These are phyloP conservation scores for Alternaria alternata DNA, from an alignment of 2,329 filamentous ascomycete species.

Conservation along the genomic window DNA sequence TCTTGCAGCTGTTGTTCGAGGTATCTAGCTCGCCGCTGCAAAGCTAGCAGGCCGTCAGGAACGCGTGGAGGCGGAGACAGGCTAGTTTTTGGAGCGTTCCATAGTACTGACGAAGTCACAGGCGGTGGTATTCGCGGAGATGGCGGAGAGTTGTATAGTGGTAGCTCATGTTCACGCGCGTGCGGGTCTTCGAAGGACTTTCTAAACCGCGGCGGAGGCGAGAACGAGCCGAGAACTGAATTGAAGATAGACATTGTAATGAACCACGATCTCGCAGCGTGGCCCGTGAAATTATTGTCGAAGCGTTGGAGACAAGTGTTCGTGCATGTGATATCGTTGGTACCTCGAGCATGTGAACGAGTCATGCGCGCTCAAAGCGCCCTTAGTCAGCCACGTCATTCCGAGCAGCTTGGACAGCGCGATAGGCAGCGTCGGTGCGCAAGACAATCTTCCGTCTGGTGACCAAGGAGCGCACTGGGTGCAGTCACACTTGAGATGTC, in stretches of 20 bases:
- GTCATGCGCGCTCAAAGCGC: slow-evolving; percentile 32
- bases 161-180: slow-evolving; percentile 46
- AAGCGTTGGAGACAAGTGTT: slow-evolving; percentile 7
- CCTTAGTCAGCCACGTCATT: slow-evolving; percentile 31
- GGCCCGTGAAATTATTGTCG: neutral
- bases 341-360: slow-evolving; percentile 41
- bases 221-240: slow-evolving; percentile 48
- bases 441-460: neutral
- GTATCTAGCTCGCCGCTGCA: slow-evolving; percentile 62
- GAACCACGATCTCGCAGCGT: slow-evolving; percentile 1
- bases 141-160: slow-evolving; percentile 42
- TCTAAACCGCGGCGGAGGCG: slow-evolving; percentile 44
- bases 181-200: slow-evolving; percentile 48
- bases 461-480: neutral
- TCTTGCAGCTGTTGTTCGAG: slow-evolving; percentile 66
- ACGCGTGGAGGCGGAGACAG: slow-evolving; percentile 39
- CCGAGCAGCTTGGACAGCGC: slow-evolving; percentile 3
- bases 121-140: slow-evolving; percentile 47
- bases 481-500: neutral
- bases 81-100: slow-evolving; percentile 36
- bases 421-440: neutral
- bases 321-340: slow-evolving; percentile 29
- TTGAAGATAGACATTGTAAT: slow-evolving; percentile 45
- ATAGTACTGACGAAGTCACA: slow-evolving; percentile 45
- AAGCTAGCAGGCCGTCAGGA: slow-evolving; percentile 56